Conservation (phyloP, 169 alveolate genomes). For the Ichthyophthirius multifiliis region DNA sequence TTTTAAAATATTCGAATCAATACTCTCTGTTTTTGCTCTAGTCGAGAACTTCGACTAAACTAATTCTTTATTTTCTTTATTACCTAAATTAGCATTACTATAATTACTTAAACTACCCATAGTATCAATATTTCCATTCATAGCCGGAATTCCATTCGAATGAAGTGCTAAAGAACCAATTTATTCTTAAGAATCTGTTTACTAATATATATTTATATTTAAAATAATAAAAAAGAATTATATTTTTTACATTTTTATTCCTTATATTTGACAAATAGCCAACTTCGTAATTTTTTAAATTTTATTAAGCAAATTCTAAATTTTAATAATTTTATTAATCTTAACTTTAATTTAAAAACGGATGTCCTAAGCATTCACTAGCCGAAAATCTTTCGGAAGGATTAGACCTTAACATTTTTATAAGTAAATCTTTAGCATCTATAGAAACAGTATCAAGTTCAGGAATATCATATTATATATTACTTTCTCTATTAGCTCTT, state of each 20-base stretch:
- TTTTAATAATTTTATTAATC: constrained; percentile 9
- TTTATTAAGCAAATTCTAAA: not conserved
- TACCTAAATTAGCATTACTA: not conserved
- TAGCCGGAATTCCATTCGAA: not conserved
- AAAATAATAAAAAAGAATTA: too few relatives aligned
- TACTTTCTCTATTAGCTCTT: constrained; percentile 29
- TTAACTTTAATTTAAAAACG: constrained; percentile 16
- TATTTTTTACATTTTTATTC: constrained; percentile 21
- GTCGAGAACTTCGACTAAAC: not conserved
- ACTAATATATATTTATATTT: too few relatives aligned
- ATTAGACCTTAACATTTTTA: constrained; percentile 49
- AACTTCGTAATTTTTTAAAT: constrained; percentile 7
- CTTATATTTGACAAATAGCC: not conserved
- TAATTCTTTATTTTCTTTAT: not conserved
- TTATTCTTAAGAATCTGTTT: not conserved
- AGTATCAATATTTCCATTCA: constrained; percentile 31
- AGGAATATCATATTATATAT: not conserved
- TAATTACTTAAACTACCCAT: constrained; percentile 14
- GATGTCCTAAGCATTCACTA: constrained; percentile 49
- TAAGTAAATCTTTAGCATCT: constrained; percentile 52
- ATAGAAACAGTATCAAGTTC: not conserved
- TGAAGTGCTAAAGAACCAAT: constrained; percentile 19
- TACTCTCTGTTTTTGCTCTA: not conserved
- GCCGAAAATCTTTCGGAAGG: constrained; percentile 55
- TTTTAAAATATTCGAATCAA: not conserved